phyloP scores from a whole-genome alignment of 768 basidiomycete species.

The Lactifluus subvellereus region DNA sequence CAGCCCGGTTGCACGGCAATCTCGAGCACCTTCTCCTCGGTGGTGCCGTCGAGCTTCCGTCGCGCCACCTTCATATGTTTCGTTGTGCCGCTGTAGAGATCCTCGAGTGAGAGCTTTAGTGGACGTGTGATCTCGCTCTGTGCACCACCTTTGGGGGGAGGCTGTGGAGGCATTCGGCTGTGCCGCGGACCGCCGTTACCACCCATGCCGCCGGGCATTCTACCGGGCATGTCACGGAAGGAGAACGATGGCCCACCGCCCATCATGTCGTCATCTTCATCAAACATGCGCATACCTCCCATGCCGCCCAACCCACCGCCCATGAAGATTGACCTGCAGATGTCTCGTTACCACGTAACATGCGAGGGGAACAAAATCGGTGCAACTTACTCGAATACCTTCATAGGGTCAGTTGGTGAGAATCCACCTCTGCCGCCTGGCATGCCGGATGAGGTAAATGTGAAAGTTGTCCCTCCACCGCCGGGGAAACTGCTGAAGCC shows the following conservation, averaged over 20 bases:
- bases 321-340: slow-evolving; percentile 52
- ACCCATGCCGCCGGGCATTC: slow-evolving; percentile 54
- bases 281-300: slow-evolving; percentile 32
- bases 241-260: slow-evolving; percentile 31
- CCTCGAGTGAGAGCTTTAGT: slow-evolving; percentile 78
- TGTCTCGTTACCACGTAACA: slow-evolving; percentile 4
- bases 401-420: slow-evolving; percentile 74
- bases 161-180: slow-evolving; percentile 26
- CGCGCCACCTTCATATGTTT: slow-evolving; percentile 89
- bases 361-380: neutral
- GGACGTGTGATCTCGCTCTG: slow-evolving; percentile 70
- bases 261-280: slow-evolving; percentile 45
- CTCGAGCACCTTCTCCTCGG: slow-evolving; percentile 84
- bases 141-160: slow-evolving; percentile 27
- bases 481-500: slow-evolving; percentile 42
- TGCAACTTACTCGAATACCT: slow-evolving; percentile 76
- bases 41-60: slow-evolving; percentile 59
- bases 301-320: slow-evolving; percentile 33
- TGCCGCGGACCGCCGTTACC: slow-evolving; percentile 17
- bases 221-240: slow-evolving; percentile 44
- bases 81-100: slow-evolving; percentile 76
- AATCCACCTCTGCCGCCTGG: slow-evolving; percentile 45
- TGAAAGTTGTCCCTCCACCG: slow-evolving; percentile 46
- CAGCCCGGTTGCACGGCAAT: slow-evolving; percentile 81
- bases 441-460: slow-evolving; percentile 37